A percentile compares a stretch with the other conserved stretches of the same genome.
Conservation (phyloP, 179 eudicot genomes). For the Vitellaria paradoxa region DNA sequence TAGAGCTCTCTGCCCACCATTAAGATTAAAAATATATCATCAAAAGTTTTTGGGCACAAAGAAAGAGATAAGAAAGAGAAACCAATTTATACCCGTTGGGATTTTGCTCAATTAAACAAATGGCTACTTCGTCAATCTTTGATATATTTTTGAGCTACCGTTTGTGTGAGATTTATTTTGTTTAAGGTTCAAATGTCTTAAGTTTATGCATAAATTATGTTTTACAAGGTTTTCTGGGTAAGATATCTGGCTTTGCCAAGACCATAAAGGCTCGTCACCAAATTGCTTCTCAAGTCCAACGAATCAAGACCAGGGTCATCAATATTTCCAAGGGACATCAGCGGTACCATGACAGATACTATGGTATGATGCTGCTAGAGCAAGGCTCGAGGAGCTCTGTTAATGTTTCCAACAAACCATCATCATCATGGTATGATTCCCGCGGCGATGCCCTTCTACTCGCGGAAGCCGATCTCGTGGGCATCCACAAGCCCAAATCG, state of each 20-base stretch:
- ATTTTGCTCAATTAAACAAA: too few relatives aligned
- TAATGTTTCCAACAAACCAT: too few relatives aligned
- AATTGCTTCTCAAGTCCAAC: not conserved
- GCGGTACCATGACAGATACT: not conserved
- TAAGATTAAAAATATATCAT: too few relatives aligned
- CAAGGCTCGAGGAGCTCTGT: not conserved
- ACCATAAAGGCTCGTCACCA: constrained; percentile 9
- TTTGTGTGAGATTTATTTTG: too few relatives aligned
- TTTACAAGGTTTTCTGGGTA: not conserved
- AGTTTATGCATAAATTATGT: too few relatives aligned
- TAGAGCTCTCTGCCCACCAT: too few relatives aligned
- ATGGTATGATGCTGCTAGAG: not conserved
- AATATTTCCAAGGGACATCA: constrained; percentile 11
- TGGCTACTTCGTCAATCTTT: too few relatives aligned
- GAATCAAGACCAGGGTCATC: constrained; percentile 8
- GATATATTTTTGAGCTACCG: too few relatives aligned
- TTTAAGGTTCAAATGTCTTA: too few relatives aligned
- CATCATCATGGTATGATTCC: not conserved
- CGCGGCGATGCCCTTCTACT: constrained; percentile 20
- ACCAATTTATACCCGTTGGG: too few relatives aligned
- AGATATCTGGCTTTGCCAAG: not conserved
- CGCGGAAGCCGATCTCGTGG: constrained; percentile 22
- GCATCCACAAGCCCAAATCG: constrained; percentile 15
- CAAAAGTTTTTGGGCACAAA: too few relatives aligned
- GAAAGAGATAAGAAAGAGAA: too few relatives aligned